Conservation (phyloP, 2,329 filamentous ascomycete genomes). For the Sclerotinia sclerotiorum region DNA sequence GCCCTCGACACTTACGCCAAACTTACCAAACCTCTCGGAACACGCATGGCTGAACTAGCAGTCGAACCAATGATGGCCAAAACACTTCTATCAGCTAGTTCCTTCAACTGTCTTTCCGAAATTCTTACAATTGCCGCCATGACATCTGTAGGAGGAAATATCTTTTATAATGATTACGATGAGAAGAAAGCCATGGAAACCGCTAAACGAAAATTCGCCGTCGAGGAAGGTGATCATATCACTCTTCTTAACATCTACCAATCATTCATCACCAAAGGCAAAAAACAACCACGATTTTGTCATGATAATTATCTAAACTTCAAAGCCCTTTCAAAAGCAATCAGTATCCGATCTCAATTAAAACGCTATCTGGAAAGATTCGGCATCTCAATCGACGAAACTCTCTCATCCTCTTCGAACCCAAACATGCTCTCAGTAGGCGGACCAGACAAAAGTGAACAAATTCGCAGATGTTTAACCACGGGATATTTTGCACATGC, state of each 20-base stretch:
- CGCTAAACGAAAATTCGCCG: constrained; percentile 78
- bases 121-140: constrained; percentile 92
- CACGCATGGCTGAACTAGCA: constrained; percentile 88
- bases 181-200: constrained; percentile 74
- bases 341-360: constrained; percentile 83
- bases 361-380: constrained; percentile 86
- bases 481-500: constrained; percentile 91
- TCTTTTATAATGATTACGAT: constrained; percentile 80
- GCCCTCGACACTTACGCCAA: constrained; percentile 88
- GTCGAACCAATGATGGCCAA: constrained; percentile 96
- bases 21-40: constrained; percentile 82
- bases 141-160: constrained; percentile 78
- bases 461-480: constrained; percentile 81
- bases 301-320: constrained; percentile 84
- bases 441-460: constrained; percentile 59
- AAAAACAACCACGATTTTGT: constrained; percentile 83
- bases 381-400: constrained; percentile 68
- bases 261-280: constrained; percentile 78
- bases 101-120: constrained; percentile 78
- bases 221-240: constrained; percentile 89
- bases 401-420: constrained; percentile 45
- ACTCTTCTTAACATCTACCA: constrained; percentile 93
- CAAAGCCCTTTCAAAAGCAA: constrained; percentile 76
- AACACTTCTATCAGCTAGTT: constrained; percentile 71
- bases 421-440: constrained; percentile 42